Evolutionary conservation across 139 green algal genomes (phyloP).

Genomic region (Desmodesmus armatus): DNA sequence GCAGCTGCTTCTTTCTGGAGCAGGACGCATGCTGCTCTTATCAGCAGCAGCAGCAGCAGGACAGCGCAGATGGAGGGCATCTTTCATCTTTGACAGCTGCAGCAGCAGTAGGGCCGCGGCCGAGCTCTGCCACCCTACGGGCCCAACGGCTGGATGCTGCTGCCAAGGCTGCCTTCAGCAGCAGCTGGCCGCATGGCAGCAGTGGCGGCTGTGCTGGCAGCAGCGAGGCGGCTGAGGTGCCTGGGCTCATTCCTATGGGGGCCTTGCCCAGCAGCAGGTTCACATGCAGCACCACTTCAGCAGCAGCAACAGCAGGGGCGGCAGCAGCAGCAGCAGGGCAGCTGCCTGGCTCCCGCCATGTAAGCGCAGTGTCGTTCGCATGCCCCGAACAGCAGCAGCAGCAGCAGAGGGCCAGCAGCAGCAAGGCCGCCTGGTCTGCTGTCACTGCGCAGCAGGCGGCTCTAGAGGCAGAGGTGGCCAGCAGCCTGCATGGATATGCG

Average conservation of each 20-base stretch:
- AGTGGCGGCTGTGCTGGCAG: not conserved
- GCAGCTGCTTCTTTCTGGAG: not conserved
- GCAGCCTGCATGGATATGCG: not conserved
- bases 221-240: not conserved
- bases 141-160: no score
- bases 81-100: not conserved
- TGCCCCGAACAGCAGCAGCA: not conserved
- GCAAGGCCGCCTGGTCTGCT: not conserved
- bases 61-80: no score
- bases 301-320: not conserved
- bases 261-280: constrained; percentile 5
- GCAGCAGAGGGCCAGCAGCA: not conserved
- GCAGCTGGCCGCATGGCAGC: no score
- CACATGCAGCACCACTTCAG: not conserved
- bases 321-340: not conserved
- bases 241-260: not conserved
- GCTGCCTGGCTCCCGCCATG: no score
- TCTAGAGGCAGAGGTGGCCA: not conserved
- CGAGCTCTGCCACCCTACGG: not conserved
- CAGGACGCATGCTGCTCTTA: not conserved
- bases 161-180: not conserved
- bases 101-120: not conserved
- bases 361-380: no score
- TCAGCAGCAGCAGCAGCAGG: not conserved
- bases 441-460: not conserved